Percentiles rank a stretch among this genome's conserved stretches.
phyloP scores from a whole-genome alignment of 2,329 filamentous ascomycete genomes.

The Phymatotrichopsis omnivora region DNA sequence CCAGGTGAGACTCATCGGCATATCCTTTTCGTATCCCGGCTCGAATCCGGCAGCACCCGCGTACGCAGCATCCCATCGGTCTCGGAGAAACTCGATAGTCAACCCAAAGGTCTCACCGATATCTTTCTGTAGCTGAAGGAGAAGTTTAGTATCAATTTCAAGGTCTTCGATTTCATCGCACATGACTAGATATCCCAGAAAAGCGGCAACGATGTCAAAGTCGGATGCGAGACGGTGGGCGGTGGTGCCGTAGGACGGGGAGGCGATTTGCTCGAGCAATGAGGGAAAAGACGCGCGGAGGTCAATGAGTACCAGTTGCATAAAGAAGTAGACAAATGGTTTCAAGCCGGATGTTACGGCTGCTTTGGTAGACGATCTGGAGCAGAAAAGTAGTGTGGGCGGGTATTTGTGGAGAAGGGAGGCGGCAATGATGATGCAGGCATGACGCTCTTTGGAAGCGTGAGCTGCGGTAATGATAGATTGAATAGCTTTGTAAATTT shows the following conservation, averaged over 20 bases:
- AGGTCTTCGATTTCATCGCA: slow-evolving; percentile 35
- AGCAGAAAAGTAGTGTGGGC: slow-evolving; percentile 44
- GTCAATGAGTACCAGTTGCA: slow-evolving; percentile 57
- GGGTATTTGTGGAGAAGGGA: slow-evolving; percentile 49
- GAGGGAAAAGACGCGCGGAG: slow-evolving; percentile 52
- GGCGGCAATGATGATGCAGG: slow-evolving; percentile 51
- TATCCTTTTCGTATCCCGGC: slow-evolving; percentile 39
- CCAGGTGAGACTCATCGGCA: slow-evolving; percentile 46
- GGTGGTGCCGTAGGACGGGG: slow-evolving; percentile 42
- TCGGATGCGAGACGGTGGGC: slow-evolving; percentile 49
- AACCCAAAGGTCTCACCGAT: slow-evolving; percentile 55
- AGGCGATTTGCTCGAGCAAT: slow-evolving; percentile 50
- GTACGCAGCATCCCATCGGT: slow-evolving; percentile 58
- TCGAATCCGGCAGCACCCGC: slow-evolving; percentile 50
- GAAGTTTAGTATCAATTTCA: slow-evolving; percentile 46
- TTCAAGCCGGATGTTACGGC: slow-evolving; percentile 34
- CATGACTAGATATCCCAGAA: slow-evolving; percentile 31
- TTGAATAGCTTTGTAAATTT: slow-evolving; percentile 42
- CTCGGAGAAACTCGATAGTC: slow-evolving; percentile 55
- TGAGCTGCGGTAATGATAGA: slow-evolving; percentile 47
- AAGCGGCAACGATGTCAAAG: slow-evolving; percentile 51
- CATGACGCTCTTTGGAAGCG: slow-evolving; percentile 45
- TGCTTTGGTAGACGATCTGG: slow-evolving; percentile 32
- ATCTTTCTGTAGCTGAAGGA: slow-evolving; percentile 51
- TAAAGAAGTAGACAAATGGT: slow-evolving; percentile 51